Base-by-base conservation (phyloP, 2,329 filamentous ascomycete genomes). In the Tolypocladium ophioglossoides region DNA sequence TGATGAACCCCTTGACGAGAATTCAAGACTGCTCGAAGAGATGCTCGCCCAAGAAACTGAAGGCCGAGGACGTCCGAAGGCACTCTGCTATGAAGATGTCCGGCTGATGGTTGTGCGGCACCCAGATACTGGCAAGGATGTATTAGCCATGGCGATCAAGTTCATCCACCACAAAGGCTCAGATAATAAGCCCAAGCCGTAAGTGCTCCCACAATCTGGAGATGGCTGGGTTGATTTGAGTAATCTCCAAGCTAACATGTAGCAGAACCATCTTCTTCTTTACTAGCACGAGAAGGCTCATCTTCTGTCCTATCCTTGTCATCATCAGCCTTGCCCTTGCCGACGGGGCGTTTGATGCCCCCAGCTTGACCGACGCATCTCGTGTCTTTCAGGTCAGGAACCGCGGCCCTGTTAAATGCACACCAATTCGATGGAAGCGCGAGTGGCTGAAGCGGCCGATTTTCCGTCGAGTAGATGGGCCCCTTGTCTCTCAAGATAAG, bases 161-260 rank as follows among this genome's bases (percentile, higher is more conserved):
- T 66, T 67, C 30, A 62, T 65, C n/a, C 39, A 68, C 50, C 51
- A 68, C 39, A 69, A 68, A 50, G 62, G 62, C 14, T 57, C 57
- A 32, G 50, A 69, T n/a, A 64, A 63, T 4, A 65, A 63, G 51
- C 65, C 58, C 8, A 68, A 62, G 54, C 66, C 57, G 54, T 69
- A 56, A 35, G 53, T 64, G 39, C 30, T 30, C 37, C 50, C 22
- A 16, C 24, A 34, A n/a, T 49, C 52, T 37, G 53, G 24, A 27
- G 38, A 16, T 30, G 8, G n/a, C n/a, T 4, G 4, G 27, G 27
- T 6, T 3, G 27, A 6, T 6, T 27, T 3, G 4, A 27, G 27
- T 27, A 27, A 6, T 27, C 3, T 3, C 27, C 27, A 27, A 27
- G 20, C 40, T 50, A 3, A 48, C 59, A 50, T 62, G 37, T 40